Percentiles rank a stretch among this genome's conserved stretches.
Conservation (phyloP, 2,329 filamentous ascomycete species). For the Penicillium sp. region DNA sequence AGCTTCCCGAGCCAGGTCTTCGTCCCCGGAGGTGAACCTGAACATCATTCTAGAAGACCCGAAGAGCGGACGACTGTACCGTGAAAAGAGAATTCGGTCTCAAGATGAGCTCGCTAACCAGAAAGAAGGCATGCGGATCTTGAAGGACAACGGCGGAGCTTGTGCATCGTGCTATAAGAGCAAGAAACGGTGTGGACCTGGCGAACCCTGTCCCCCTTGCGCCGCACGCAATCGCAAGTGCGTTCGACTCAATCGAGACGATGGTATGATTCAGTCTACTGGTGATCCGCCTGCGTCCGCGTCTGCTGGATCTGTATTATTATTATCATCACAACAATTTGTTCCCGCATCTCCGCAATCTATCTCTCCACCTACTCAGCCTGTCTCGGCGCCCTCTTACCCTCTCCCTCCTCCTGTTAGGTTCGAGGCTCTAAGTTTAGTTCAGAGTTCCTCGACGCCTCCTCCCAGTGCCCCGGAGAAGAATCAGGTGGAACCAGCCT, state of each 20-base stretch:
- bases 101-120: constrained; percentile 16
- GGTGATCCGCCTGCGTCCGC: background rate
- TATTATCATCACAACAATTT: background rate
- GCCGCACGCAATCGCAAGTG: constrained; percentile 18
- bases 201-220: constrained; percentile 24
- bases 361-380: background rate
- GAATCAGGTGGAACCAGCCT: background rate
- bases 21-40: background rate
- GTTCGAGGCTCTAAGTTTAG: background rate
- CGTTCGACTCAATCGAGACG: constrained; percentile 23
- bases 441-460: background rate
- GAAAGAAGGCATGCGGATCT: constrained; percentile 16
- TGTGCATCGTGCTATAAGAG: constrained; percentile 32
- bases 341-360: background rate
- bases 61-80: constrained; percentile 2
- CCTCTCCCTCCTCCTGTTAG: background rate
- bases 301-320: background rate
- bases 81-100: constrained; percentile 10
- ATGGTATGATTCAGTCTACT: background rate
- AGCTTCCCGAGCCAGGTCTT: background rate
- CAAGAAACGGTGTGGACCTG: constrained; percentile 29
- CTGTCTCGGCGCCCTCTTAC: background rate
- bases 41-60: constrained; percentile 20
- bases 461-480: background rate
- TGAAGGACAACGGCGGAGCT: constrained; percentile 29